Evolutionary conservation across 2,329 filamentous ascomycete genomes (phyloP).

Genomic region (Didymella glomerata): DNA sequence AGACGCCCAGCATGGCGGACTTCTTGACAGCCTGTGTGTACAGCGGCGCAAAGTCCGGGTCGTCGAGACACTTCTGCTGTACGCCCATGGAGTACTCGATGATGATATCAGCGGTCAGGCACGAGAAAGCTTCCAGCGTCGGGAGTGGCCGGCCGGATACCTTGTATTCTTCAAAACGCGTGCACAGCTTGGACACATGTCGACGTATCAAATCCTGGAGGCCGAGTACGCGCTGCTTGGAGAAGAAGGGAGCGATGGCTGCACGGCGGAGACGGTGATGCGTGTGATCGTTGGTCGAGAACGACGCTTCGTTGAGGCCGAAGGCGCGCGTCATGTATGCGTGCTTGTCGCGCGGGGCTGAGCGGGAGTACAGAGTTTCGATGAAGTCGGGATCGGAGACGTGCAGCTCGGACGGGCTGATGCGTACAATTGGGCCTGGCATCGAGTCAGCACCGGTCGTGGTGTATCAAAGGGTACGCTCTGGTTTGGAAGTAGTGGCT

Average conservation of each 20-base stretch:
- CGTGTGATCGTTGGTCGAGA: conserved; percentile 1
- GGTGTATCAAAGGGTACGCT: neutral
- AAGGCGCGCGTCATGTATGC: neutral
- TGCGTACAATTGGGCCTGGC: conserved; percentile 41
- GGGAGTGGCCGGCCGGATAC: neutral
- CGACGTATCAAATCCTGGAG: neutral
- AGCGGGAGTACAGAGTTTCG: conserved; percentile 35
- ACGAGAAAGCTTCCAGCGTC: neutral
- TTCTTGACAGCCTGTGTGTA: neutral
- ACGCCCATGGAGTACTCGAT: neutral
- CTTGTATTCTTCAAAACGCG: neutral
- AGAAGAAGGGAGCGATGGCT: conserved; percentile 15
- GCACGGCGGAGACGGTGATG: conserved; percentile 12
- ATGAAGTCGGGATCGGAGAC: conserved; percentile 37
- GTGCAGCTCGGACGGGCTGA: conserved; percentile 39
- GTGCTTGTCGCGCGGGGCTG: conserved; percentile 8
- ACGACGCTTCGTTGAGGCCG: neutral
- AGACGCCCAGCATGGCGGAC: neutral
- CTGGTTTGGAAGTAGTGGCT: neutral
- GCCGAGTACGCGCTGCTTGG: conserved; percentile 9
- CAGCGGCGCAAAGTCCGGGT: neutral
- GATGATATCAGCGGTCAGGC: neutral
- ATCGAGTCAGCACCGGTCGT: neutral
- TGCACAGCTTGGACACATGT: neutral
- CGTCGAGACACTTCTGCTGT: neutral